Percentiles rank a stretch among this genome's conserved stretches.
Conservation (phyloP, 805 yeast genomes). For the Hagleromyces aurorensis region DNA sequence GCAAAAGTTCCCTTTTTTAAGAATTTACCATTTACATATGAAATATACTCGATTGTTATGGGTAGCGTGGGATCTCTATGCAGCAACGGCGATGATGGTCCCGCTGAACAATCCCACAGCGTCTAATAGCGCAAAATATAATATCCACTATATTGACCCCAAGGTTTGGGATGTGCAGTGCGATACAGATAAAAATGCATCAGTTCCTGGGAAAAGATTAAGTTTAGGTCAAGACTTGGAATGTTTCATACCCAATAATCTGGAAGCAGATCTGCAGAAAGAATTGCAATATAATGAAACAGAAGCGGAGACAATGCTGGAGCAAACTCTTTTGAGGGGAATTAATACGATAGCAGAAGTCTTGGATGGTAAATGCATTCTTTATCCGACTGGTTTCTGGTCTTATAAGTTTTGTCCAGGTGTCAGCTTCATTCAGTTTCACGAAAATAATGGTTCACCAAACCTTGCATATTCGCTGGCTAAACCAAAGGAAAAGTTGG, state of each 20-base stretch:
- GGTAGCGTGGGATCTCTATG: no score
- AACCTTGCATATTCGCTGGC: conserved; percentile 24
- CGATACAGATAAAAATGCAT: conserved; percentile 6
- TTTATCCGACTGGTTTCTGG: conserved; percentile 41
- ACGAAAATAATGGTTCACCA: conserved; percentile 15
- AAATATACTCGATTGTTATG: no score
- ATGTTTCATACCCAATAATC: conserved; percentile 18
- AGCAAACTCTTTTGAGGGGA: conserved; percentile 14
- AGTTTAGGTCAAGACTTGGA: conserved; percentile 14
- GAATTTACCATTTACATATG: no score
- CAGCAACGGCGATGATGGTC: conserved; percentile 7
- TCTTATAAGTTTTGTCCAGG: conserved; percentile 44
- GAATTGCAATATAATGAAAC: conserved; percentile 7
- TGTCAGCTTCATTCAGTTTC: conserved; percentile 43
- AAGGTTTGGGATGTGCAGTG: conserved; percentile 13
- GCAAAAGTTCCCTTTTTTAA: no score
- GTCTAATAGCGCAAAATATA: conserved; percentile 13
- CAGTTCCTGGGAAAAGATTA: conserved; percentile 12
- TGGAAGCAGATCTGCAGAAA: no score
- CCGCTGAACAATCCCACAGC: conserved; percentile 19
- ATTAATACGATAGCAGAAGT: conserved; percentile 12
- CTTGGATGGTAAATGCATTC: conserved; percentile 20
- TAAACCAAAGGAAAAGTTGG: conserved; percentile 11
- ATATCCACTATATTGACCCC: conserved; percentile 14
- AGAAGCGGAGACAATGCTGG: conserved; percentile 8